These are phyloP conservation scores for Cladosporium sp. DNA, from an alignment of 2,329 filamentous ascomycete species.

Conservation along the genomic window DNA sequence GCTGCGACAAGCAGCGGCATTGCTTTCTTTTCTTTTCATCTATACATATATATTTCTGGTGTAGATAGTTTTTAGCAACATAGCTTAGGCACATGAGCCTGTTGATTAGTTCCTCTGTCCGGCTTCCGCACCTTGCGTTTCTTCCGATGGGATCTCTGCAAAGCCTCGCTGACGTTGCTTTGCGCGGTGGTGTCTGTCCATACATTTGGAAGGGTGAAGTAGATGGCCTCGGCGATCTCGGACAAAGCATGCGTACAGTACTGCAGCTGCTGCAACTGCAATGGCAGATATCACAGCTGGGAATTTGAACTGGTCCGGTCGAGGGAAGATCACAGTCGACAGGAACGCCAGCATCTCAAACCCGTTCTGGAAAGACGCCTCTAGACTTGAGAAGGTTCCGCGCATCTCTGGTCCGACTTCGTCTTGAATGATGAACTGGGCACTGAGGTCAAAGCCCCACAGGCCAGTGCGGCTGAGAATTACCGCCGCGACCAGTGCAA, in stretches of 20 bases:
- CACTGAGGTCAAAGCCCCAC: conserved; percentile 51
- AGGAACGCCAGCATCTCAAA: conserved; percentile 70
- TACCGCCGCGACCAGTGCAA: conserved; percentile 41
- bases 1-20: not conserved
- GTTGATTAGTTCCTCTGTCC: not conserved
- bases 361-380: conserved; percentile 66
- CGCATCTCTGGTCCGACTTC: conserved; percentile 47
- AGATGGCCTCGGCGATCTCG: conserved; percentile 61
- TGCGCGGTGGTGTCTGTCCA: not conserved
- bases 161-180: not conserved
- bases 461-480: conserved; percentile 46
- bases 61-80: not conserved
- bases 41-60: not conserved
- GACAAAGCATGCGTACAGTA: conserved; percentile 59
- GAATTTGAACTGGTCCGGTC: conserved; percentile 64
- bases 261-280: conserved; percentile 52
- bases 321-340: conserved; percentile 64
- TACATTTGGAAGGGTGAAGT: conserved; percentile 47
- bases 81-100: not conserved
- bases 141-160: not conserved
- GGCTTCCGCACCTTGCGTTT: not conserved
- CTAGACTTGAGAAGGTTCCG: conserved; percentile 68
- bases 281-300: conserved; percentile 60
- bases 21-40: not conserved
- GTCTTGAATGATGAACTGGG: conserved; percentile 50